Evolutionary conservation across 2,329 filamentous ascomycete species (phyloP), one percentile per base, ranked within the genome.

Genomic region (Aureobasidium uvarum): DNA sequence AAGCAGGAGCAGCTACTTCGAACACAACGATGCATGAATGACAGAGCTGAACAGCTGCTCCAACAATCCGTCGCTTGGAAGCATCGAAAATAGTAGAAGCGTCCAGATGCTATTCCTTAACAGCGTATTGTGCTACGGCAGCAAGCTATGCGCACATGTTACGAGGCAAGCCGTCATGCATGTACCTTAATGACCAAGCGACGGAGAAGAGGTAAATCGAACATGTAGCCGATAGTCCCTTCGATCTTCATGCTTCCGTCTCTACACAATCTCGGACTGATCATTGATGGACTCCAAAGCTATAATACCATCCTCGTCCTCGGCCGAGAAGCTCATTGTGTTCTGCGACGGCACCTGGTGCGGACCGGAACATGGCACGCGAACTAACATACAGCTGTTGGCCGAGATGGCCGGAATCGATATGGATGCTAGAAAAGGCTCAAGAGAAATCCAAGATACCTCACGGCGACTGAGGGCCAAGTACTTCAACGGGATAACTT

Each of bases 401-500:
- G 74, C 74, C 46, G 67, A 73, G 43, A 72, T 74, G 71, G 69
- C 74, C 18, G 74, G 74, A 39, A 66, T 70, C 11, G 68, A 75
- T 4, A 56, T 62, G 5, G 3, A 14, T 3, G 16, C 25, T 4
- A 20, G 39, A 0, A 56, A 66, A 3, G 65, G 48, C 16, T 69
- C 75, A 1, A 70, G 74, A 58, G 62, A 65, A 3, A 73, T 76
- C 20, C 33, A n/a, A 4, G 65, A 69, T 56, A 16, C 3, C 13
- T 10, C 62, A 10, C 28, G 60, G 7, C 66, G 71, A 33, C 66
- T 76, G 18, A 68, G 70, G 10, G 74, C 74, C 11, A 73, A 73
- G n/a, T 76, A 77, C 64, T 74, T 76, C 64, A 74, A 76, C 68
- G 75, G 75, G 33, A 67, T 74, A 11, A 13, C 10, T 23, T 46